Evolutionary conservation across 2,329 filamentous ascomycete genomes (phyloP).

Genomic region (Sporothrix schenckii): DNA sequence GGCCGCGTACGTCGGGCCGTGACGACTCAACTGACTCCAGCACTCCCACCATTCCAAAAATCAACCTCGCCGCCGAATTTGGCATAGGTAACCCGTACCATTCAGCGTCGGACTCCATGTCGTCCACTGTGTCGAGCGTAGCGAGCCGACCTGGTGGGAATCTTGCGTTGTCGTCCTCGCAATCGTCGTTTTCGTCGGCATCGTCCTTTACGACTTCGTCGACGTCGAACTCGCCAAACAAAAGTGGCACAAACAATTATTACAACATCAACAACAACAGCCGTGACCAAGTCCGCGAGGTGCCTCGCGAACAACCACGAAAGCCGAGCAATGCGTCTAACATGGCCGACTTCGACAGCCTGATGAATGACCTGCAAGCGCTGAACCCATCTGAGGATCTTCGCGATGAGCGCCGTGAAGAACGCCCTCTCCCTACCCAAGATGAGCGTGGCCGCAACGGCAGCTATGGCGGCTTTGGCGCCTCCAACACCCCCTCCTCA

Average conservation of each 20-base stretch:
- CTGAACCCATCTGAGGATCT: constrained; percentile 42
- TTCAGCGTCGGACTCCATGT: constrained; percentile 64
- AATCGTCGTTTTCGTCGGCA: constrained; percentile 52
- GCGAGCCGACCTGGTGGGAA: constrained; percentile 56
- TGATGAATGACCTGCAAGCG: constrained; percentile 62
- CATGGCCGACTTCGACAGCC: constrained; percentile 52
- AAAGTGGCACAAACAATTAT: not conserved
- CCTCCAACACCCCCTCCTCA: too few species aligned
- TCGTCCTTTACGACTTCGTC: constrained; percentile 35
- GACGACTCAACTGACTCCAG: constrained; percentile 36
- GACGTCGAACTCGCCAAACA: constrained; percentile 22
- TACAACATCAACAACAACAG: not conserved
- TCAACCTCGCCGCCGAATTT: constrained; percentile 64
- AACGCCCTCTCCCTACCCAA: constrained; percentile 14
- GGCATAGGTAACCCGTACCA: constrained; percentile 67
- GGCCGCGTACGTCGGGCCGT: constrained; percentile 47
- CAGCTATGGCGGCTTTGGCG: not conserved
- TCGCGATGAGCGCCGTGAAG: constrained; percentile 18
- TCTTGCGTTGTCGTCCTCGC: constrained; percentile 63
- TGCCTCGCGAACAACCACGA: not conserved
- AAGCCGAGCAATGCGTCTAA: constrained; percentile 46
- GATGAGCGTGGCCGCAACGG: constrained; percentile 11
- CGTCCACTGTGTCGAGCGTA: constrained; percentile 62
- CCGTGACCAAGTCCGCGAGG: not conserved
- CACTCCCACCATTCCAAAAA: constrained; percentile 42